Conservation (phyloP, 148 eudicot genomes). For the Camellia japonica region DNA sequence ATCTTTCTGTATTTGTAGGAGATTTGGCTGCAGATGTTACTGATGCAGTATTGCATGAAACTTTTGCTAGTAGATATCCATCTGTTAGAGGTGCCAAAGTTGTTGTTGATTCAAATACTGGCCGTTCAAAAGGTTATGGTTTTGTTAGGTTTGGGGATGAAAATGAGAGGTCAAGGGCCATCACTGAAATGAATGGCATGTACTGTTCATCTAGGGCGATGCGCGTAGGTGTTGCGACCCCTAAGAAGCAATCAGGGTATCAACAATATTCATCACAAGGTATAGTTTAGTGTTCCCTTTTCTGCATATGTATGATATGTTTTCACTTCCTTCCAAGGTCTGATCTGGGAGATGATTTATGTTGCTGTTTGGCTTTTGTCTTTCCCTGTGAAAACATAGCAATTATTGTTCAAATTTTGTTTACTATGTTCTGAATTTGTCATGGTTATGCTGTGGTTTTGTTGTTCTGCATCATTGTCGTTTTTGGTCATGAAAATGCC, state of each 20-base stretch:
- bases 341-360: neutral
- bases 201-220: conserved; percentile 32
- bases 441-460: too few species aligned
- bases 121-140: conserved; percentile 63
- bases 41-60: conserved; percentile 42
- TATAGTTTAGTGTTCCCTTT: conserved; percentile 6
- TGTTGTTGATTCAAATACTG: conserved; percentile 47
- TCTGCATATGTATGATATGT: neutral
- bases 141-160: conserved; percentile 68
- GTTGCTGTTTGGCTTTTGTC: too few species aligned
- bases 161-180: conserved; percentile 56
- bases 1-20: conserved; percentile 59
- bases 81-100: conserved; percentile 69
- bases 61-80: conserved; percentile 44
- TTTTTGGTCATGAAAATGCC: too few species aligned
- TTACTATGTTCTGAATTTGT: too few species aligned
- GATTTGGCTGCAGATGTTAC: conserved; percentile 62
- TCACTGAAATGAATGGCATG: conserved; percentile 58
- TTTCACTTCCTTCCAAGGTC: neutral
- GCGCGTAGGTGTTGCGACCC: too few species aligned
- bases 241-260: conserved; percentile 18
- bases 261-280: conserved; percentile 61
- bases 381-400: too few species aligned
- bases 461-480: too few species aligned
- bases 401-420: too few species aligned